phyloP scores from a whole-genome alignment of 345 rosid species.

The Ricinus communis region DNA sequence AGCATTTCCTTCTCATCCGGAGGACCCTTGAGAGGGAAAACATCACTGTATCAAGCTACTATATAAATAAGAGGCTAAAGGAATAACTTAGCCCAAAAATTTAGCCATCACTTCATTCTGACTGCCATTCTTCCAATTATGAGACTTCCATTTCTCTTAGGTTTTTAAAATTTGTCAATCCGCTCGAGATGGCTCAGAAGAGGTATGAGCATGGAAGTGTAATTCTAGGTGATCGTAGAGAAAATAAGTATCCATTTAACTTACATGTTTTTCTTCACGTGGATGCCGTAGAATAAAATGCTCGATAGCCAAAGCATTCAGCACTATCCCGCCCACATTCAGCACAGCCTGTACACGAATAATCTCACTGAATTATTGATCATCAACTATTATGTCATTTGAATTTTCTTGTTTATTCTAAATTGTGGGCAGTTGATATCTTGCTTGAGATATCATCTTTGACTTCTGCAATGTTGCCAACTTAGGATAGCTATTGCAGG shows the following conservation, averaged over 20 bases:
- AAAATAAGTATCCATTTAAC: constrained; percentile 11
- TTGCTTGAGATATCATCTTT: background rate
- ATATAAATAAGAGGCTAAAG: background rate
- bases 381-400: background rate
- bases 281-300: constrained; percentile 92
- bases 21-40: constrained; percentile 41
- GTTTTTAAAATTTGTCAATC: background rate
- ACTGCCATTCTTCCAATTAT: background rate
- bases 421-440: background rate
- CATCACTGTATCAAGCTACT: constrained; percentile 13
- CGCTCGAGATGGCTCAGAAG: background rate
- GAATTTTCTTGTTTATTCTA: background rate
- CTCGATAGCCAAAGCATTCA: constrained; percentile 83
- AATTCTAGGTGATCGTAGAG: background rate
- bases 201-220: background rate
- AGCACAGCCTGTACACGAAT: constrained; percentile 55
- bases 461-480: background rate
- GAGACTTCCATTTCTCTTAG: background rate
- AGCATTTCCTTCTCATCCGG: constrained; percentile 81
- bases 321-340: constrained; percentile 87
- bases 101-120: background rate
- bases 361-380: constrained; percentile 1
- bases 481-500: background rate
- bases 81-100: no score
- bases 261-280: constrained; percentile 58